These are phyloP conservation scores for Suhomyces terraborum DNA, from an alignment of 1,139 yeast genomes.

Conservation along the genomic window DNA sequence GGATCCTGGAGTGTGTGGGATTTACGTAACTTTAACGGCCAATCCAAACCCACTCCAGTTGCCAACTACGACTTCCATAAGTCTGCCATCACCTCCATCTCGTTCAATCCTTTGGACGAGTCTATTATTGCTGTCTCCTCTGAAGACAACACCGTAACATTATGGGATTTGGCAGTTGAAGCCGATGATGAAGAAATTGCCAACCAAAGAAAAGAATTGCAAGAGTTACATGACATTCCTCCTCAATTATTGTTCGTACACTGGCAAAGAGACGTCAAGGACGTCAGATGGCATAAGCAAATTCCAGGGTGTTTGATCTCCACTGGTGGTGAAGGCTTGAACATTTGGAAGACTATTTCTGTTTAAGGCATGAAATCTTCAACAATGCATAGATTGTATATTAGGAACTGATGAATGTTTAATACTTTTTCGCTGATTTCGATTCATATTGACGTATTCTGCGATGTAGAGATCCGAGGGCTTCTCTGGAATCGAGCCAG, in stretches of 20 bases:
- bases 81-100: conserved; percentile 87
- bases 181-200: conserved; percentile 94
- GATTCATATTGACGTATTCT: background rate
- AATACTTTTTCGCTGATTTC: conserved; percentile 11
- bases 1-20: conserved; percentile 99
- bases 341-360: conserved; percentile 95
- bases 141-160: conserved; percentile 93
- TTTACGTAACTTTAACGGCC: conserved; percentile 75
- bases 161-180: conserved; percentile 97
- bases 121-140: conserved; percentile 94
- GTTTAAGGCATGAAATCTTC: conserved; percentile 45
- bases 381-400: conserved; percentile 10
- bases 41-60: conserved; percentile 67
- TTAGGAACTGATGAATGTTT: conserved; percentile 5
- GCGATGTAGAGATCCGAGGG: conserved; percentile 16
- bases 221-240: conserved; percentile 87
- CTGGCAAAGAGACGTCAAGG: conserved; percentile 97
- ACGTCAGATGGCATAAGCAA: conserved; percentile 96
- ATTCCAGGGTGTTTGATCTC: conserved; percentile 94
- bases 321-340: conserved; percentile 94
- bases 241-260: conserved; percentile 95
- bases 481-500: conserved; percentile 27
- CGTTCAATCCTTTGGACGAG: conserved; percentile 94
- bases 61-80: conserved; percentile 95
- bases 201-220: conserved; percentile 69